These are phyloP conservation scores for Scleroderma bovista DNA, from an alignment of 768 basidiomycete species.

Conservation along the genomic window DNA sequence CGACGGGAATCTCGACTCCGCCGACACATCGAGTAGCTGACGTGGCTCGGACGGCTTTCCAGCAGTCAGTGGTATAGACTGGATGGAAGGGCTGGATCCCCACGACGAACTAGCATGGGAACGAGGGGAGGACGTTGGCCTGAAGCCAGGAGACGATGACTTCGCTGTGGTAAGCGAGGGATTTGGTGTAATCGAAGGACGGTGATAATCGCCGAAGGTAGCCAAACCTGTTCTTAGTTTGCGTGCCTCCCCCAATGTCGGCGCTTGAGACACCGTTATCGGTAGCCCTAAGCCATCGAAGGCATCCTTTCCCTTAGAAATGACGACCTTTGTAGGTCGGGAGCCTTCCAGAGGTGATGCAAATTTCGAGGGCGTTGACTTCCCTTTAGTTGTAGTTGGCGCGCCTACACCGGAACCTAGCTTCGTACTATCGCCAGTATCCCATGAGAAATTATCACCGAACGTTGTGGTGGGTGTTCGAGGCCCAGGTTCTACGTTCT, in stretches of 20 bases:
- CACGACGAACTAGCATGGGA: conserved; percentile 12
- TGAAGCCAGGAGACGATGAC: conserved; percentile 12
- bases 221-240: conserved; percentile 68
- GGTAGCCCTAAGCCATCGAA: conserved; percentile 69
- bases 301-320: conserved; percentile 56
- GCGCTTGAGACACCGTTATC: conserved; percentile 41
- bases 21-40: conserved; percentile 39
- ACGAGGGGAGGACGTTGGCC: conserved; percentile 26
- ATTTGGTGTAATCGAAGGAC: conserved; percentile 7
- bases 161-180: conserved; percentile 13
- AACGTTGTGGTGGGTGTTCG: conserved; percentile 37
- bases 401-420: conserved; percentile 2
- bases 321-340: conserved; percentile 25
- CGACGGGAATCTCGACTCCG: conserved; percentile 80
- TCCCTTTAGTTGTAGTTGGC: conserved; percentile 9
- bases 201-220: conserved; percentile 36
- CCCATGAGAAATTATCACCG: conserved; percentile 66
- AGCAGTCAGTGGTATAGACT: conserved; percentile 29
- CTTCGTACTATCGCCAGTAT: conserved; percentile 37
- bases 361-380: conserved; percentile 17
- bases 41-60: conserved; percentile 28
- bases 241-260: conserved; percentile 72
- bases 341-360: conserved; percentile 25
- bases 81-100: conserved; percentile 14
- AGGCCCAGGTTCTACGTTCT: conserved; percentile 17